These are phyloP conservation scores for Pezicula carpinea DNA, from an alignment of 2,329 filamentous ascomycete genomes.

Conservation along the genomic window DNA sequence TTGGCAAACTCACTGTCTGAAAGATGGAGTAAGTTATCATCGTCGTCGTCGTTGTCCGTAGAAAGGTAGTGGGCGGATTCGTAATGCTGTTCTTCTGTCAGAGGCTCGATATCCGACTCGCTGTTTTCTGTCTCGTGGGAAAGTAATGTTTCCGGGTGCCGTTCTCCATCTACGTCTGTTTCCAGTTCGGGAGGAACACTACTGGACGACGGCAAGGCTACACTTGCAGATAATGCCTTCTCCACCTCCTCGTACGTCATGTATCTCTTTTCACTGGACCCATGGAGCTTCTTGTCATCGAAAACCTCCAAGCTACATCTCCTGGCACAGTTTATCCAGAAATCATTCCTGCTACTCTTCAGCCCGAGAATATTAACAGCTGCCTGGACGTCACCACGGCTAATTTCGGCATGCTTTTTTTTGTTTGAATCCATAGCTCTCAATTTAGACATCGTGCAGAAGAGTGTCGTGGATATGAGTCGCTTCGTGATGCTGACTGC, in stretches of 20 bases:
- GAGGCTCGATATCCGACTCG: neutral
- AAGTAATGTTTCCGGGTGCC: neutral
- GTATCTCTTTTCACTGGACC: conserved; percentile 8
- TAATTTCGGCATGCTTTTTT: conserved; percentile 24
- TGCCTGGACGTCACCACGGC: conserved; percentile 38
- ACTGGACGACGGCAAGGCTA: conserved; percentile 2
- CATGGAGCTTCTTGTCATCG: conserved; percentile 27
- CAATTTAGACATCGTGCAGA: conserved; percentile 65
- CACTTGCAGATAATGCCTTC: conserved; percentile 20
- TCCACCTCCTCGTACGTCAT: conserved; percentile 34
- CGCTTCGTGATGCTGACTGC: conserved; percentile 63
- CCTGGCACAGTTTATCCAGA: conserved; percentile 47
- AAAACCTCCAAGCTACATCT: conserved; percentile 48
- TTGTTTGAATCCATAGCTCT: conserved; percentile 37
- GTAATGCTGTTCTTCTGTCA: neutral
- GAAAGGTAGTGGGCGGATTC: neutral
- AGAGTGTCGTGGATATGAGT: conserved; percentile 64
- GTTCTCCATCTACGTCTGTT: neutral
- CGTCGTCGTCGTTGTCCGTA: neutral
- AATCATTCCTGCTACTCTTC: conserved; percentile 37
- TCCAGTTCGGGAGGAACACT: conserved; percentile 3
- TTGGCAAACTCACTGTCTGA: neutral
- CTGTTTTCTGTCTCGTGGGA: neutral
- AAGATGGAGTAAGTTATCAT: neutral
- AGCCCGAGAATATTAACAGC: conserved; percentile 51